These are phyloP conservation scores for Chalciporus sphaerocephalus DNA, from an alignment of 768 basidiomycete species.

Conservation along the genomic window DNA sequence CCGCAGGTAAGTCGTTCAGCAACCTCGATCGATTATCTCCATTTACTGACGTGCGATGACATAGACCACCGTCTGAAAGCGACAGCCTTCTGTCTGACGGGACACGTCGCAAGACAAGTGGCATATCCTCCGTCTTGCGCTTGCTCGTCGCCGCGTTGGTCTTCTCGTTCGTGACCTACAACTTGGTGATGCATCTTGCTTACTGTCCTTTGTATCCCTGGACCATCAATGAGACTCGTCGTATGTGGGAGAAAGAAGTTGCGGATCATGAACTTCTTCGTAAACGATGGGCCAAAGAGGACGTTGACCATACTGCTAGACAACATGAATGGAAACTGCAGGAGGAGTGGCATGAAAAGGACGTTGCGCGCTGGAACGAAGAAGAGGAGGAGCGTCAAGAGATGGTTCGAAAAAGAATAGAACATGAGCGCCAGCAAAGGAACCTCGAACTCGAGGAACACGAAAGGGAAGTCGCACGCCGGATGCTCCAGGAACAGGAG, in stretches of 20 bases:
- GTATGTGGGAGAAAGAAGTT: constrained; percentile 6
- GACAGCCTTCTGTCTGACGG: background rate
- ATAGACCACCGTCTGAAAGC: background rate
- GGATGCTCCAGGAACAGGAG: constrained; percentile 1
- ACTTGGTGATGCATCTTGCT: constrained; percentile 2
- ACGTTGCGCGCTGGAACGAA: constrained; percentile 1
- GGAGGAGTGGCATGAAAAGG: constrained; percentile 9
- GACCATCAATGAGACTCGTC: constrained; percentile 8
- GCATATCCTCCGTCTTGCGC: background rate
- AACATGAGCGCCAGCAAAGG: constrained; percentile 12
- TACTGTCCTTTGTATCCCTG: constrained; percentile 12
- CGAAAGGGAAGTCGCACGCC: background rate
- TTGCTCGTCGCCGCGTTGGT: background rate
- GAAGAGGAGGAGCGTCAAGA: constrained; percentile 11
- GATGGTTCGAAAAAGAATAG: background rate
- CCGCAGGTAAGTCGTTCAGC: background rate
- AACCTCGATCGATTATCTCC: background rate
- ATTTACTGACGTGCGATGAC: background rate
- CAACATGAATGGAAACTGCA: constrained; percentile 10
- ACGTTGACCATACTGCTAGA: background rate
- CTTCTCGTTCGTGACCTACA: background rate
- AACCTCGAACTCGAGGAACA: background rate
- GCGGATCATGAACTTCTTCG: background rate
- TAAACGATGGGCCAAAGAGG: constrained; percentile 9
- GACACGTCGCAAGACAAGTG: background rate